A percentile compares a stretch with the other conserved stretches of the same genome.
Conservation (phyloP, 495 filamentous ascomycete genomes). For the Penicillium alfredii region DNA sequence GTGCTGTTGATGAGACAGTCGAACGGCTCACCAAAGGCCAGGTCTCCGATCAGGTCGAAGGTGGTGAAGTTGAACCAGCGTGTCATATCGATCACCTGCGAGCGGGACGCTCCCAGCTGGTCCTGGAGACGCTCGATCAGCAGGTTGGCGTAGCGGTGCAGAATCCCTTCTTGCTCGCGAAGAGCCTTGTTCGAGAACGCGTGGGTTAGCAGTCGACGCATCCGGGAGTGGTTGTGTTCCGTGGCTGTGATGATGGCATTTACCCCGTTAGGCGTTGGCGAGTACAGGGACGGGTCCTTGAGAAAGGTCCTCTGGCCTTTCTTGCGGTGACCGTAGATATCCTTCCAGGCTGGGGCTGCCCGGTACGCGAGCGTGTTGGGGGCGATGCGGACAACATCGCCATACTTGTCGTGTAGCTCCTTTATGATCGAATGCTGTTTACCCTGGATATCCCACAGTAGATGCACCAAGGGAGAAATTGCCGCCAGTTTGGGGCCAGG, state of each 20-base stretch:
- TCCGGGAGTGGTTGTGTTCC: conserved; percentile 38
- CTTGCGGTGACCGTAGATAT: conserved; percentile 50
- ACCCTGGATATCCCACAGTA: conserved; percentile 18
- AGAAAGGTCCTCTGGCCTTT: conserved; percentile 24
- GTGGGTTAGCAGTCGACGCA: conserved; percentile 41
- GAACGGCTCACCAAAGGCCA: conserved; percentile 42
- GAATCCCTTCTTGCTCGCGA: conserved; percentile 41
- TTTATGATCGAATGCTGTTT: conserved; percentile 24
- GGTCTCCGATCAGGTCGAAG: conserved; percentile 46
- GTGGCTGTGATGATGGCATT: conserved; percentile 32
- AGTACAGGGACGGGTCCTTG: conserved; percentile 31
- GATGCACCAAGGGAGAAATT: conserved; percentile 11
- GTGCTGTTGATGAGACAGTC: conserved; percentile 39
- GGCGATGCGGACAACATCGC: conserved; percentile 47
- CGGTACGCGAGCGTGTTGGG: conserved; percentile 50
- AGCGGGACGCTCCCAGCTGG: conserved; percentile 21
- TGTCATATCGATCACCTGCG: conserved; percentile 24
- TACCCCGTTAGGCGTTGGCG: conserved; percentile 20
- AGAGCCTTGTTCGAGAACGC: conserved; percentile 48
- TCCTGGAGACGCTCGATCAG: conserved; percentile 21
- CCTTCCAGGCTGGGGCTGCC: conserved; percentile 48
- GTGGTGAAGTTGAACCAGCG: conserved; percentile 39
- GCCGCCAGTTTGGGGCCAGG: conserved; percentile 18
- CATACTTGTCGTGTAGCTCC: conserved; percentile 46
- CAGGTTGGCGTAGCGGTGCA: conserved; percentile 37